These are phyloP conservation scores for Pichia occidentalis DNA, from an alignment of 805 yeast genomes.

Conservation along the genomic window DNA sequence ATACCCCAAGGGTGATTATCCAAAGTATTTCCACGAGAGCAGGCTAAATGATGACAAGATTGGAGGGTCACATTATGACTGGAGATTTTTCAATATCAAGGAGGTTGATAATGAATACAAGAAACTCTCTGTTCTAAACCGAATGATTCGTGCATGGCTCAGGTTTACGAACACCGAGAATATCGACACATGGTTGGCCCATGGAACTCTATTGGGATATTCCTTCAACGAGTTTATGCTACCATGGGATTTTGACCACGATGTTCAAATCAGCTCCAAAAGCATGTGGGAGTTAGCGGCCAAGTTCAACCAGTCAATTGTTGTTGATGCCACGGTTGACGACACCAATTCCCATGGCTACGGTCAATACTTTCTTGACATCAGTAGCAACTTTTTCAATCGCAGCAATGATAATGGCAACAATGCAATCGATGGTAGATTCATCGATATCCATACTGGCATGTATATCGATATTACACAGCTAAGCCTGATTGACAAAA, in stretches of 20 bases:
- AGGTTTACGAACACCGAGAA: conserved; percentile 38
- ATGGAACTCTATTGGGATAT: conserved; percentile 57
- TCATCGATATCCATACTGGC: conserved; percentile 44
- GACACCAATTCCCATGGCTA: conserved; percentile 25
- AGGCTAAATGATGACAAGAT: conserved; percentile 6
- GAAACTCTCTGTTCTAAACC: conserved; percentile 33
- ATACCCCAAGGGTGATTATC: conserved; percentile 10
- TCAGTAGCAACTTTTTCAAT: conserved; percentile 28
- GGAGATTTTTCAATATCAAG: conserved; percentile 35
- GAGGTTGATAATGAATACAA: conserved; percentile 17
- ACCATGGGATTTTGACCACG: conserved; percentile 58
- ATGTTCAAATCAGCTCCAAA: conserved; percentile 48
- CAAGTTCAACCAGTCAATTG: conserved; percentile 40
- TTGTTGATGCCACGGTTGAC: conserved; percentile 33
- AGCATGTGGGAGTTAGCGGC: conserved; percentile 38
- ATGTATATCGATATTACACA: conserved; percentile 40
- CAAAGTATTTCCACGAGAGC: conserved; percentile 40
- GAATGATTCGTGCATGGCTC: conserved; percentile 46
- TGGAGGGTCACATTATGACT: conserved; percentile 39
- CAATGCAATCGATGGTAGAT: conserved; percentile 49
- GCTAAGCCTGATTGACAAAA: conserved; percentile 18
- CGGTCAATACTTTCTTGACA: conserved; percentile 29
- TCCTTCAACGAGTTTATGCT: conserved; percentile 49
- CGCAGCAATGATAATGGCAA: conserved; percentile 37
- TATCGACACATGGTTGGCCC: conserved; percentile 53